Conservation (phyloP, 306 rosid genomes). For the Lupinus albus region DNA sequence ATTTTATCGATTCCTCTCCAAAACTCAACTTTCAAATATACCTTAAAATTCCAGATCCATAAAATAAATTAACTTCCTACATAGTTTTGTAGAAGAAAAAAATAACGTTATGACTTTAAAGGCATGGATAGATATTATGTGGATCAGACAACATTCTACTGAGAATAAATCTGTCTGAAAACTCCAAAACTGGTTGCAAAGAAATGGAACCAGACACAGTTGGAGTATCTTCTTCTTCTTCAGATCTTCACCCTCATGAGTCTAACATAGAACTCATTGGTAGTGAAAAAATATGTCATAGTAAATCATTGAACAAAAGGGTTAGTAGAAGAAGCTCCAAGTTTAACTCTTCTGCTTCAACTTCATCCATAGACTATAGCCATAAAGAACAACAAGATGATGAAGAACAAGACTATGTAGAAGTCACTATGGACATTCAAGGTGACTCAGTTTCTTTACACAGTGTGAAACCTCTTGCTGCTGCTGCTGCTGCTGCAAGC, state of each 20-base stretch:
- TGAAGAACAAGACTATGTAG: constrained; percentile 41
- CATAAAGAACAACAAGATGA: constrained; percentile 26
- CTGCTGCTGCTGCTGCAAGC: constrained; percentile 7
- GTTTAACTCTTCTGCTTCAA: constrained; percentile 23
- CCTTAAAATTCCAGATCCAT: too few relatives aligned
- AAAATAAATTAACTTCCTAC: too few relatives aligned
- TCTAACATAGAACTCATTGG: constrained; percentile 50
- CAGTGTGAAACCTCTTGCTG: constrained; percentile 42
- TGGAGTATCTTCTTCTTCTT: constrained; percentile 32
- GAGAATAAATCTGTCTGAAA: not conserved
- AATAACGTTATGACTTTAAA: too few relatives aligned
- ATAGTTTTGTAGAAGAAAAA: too few relatives aligned
- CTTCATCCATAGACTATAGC: constrained; percentile 3
- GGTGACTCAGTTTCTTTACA: constrained; percentile 53
- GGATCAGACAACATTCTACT: too few relatives aligned
- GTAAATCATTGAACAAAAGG: constrained; percentile 50
- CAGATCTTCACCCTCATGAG: constrained; percentile 35
- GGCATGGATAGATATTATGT: too few relatives aligned
- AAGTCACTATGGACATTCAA: constrained; percentile 54
- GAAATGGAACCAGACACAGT: constrained; percentile 39
- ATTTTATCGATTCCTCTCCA: too few relatives aligned
- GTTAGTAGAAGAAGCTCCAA: constrained; percentile 42
- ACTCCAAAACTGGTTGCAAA: constrained; percentile 5
- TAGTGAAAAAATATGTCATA: constrained; percentile 33
- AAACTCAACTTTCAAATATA: too few relatives aligned